Conservation (phyloP, 169 alveolate genomes). For the Cryptosporidium meleagridis region DNA sequence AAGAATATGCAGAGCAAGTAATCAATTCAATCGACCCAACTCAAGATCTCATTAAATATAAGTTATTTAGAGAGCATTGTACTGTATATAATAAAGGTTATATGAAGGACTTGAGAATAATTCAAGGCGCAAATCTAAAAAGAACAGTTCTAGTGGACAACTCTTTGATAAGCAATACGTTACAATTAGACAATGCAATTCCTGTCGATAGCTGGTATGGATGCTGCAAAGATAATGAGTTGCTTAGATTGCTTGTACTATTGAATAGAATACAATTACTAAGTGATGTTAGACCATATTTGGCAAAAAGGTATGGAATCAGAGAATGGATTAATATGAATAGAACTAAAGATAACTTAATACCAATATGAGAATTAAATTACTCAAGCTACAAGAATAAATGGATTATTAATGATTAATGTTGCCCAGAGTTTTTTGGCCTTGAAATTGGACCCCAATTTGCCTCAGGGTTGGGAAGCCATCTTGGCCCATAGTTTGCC, state of each 20-base stretch:
- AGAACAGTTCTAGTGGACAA: slow-evolving; percentile 86
- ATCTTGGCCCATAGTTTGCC: slow-evolving; percentile 62
- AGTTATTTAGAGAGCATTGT: slow-evolving; percentile 83
- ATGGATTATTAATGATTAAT: not conserved
- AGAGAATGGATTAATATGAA: slow-evolving; percentile 64
- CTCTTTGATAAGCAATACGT: slow-evolving; percentile 82
- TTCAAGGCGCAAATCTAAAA: slow-evolving; percentile 80
- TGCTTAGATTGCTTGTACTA: slow-evolving; percentile 77
- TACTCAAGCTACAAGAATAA: not conserved
- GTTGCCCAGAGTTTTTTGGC: not conserved
- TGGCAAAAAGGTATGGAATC: slow-evolving; percentile 64
- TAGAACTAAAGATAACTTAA: slow-evolving; percentile 41
- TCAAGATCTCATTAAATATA: slow-evolving; percentile 64
- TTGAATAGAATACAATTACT: slow-evolving; percentile 52
- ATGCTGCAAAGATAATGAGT: slow-evolving; percentile 82
- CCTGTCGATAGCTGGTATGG: slow-evolving; percentile 88
- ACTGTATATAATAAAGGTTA: slow-evolving; percentile 77
- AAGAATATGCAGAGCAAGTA: slow-evolving; percentile 82
- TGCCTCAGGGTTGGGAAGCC: slow-evolving; percentile 86
- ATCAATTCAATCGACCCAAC: slow-evolving; percentile 81
- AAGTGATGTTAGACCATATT: slow-evolving; percentile 65
- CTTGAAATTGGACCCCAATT: slow-evolving; percentile 86
- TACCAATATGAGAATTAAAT: slow-evolving; percentile 18
- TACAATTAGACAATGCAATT: slow-evolving; percentile 85
- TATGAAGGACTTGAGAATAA: slow-evolving; percentile 83